Evolutionary conservation across 2,329 filamentous ascomycete species (phyloP), one percentile per base, ranked within the genome.

Genomic region (Cladosporium sp.): DNA sequence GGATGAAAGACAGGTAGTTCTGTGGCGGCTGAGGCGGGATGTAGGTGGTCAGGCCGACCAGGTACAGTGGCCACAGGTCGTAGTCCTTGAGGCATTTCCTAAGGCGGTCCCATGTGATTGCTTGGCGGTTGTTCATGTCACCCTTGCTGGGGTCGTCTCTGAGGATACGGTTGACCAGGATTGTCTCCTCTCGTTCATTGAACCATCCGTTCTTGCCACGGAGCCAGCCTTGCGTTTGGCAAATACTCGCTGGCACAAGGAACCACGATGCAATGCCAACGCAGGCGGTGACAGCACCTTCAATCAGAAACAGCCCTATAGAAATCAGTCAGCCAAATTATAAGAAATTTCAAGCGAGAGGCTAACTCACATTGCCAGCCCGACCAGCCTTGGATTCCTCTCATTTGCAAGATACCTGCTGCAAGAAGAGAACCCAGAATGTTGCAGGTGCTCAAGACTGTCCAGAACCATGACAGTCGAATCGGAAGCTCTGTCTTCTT

Each of bases 121-220:
- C 81, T 72, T 87, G 79, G 7, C 86, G 81, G 70, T 88, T 88
- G 73, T 88, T 84, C 84, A 89, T 87, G 62, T 82, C 81, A 64
- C 84, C 84, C 40, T 76, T 76, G 64, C 69, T 72, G 0, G 85
- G 85, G 70, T 89, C 88, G 56, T 90, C 88, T 1, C 88, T 83
- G 0, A 88, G 78, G 18, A 87, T 78, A 0, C 87, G 80, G 69
- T 88, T 78, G 29, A 89, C 85, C 67, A 89, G 82, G 69, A 89
- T 89, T 65, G 86, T 84, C 71, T 91, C 89, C 72, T 91, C 87
- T 1, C 81, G 81, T 72, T 90, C 88, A 2, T 80, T 85, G 74
- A 89, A 90, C 88, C 88, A 89, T 1, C 88, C 87, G 18, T 55
- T 31, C 83, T 85, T 85, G 1, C 85, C 83, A 61, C 85, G 86